phyloP scores from a whole-genome alignment of 2,329 filamentous ascomycete species.

The Endoconidiophora polonica region DNA sequence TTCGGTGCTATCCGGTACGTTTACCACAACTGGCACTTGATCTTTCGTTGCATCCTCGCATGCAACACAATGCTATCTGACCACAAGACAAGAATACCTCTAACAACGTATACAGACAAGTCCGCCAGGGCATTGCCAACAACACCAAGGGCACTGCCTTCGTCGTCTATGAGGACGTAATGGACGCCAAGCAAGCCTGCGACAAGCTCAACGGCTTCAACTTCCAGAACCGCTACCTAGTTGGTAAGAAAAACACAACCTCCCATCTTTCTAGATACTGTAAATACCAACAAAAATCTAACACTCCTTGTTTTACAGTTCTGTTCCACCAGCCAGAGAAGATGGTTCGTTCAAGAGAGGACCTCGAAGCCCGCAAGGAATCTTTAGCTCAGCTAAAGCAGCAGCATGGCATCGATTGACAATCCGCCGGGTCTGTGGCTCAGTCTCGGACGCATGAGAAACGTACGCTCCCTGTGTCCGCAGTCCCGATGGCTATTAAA shows the following conservation, averaged over 20 bases:
- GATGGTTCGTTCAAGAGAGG: conserved; percentile 71
- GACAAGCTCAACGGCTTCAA: conserved; percentile 99
- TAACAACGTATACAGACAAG: conserved; percentile 48
- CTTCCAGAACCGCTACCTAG: conserved; percentile 98
- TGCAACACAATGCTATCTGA: no score
- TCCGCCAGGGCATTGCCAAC: conserved; percentile 91
- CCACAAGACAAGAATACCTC: no score
- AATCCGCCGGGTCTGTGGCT: conserved; percentile 53
- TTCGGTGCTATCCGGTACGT: conserved; percentile 86
- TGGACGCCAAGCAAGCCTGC: conserved; percentile 96
- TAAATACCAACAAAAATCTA: neutral
- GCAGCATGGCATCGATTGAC: conserved; percentile 97
- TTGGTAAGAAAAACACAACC: conserved; percentile 46
- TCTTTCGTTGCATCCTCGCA: no score
- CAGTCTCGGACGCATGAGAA: conserved; percentile 19
- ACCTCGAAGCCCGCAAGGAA: conserved; percentile 83
- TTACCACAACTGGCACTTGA: neutral
- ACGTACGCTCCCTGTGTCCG: conserved; percentile 12
- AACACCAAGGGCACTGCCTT: conserved; percentile 98
- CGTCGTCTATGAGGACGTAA: conserved; percentile 98
- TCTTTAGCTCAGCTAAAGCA: conserved; percentile 97
- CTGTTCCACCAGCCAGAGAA: conserved; percentile 50
- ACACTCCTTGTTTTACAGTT: conserved; percentile 23
- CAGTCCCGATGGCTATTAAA: conserved; percentile 12
- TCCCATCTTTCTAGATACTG: neutral